These are phyloP conservation scores for Aciculoconidium aculeatum DNA, from an alignment of 805 yeast species.

Conservation along the genomic window DNA sequence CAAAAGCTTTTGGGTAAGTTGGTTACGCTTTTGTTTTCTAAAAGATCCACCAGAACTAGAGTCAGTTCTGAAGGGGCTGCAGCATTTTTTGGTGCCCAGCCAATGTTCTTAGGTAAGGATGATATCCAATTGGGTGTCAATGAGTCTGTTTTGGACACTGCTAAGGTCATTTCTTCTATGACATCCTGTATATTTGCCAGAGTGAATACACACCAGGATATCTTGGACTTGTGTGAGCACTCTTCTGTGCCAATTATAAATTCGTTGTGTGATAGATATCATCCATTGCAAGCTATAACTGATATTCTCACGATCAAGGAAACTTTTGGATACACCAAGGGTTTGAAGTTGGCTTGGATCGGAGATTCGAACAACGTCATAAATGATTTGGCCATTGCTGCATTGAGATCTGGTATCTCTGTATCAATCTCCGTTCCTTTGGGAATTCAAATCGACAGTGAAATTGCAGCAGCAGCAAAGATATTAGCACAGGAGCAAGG, in stretches of 20 bases:
- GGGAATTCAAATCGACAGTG: constrained; percentile 57
- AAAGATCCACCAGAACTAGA: constrained; percentile 93
- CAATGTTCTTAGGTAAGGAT: constrained; percentile 93
- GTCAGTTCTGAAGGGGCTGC: constrained; percentile 94
- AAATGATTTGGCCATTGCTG: constrained; percentile 86
- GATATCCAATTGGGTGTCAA: constrained; percentile 96
- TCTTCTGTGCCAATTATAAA: constrained; percentile 90
- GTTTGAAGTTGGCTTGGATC: constrained; percentile 84
- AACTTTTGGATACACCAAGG: constrained; percentile 51
- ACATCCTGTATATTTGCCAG: constrained; percentile 96
- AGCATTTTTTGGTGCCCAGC: constrained; percentile 87
- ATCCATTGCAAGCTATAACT: constrained; percentile 93
- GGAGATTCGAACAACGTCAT: constrained; percentile 97
- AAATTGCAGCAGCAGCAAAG: constrained; percentile 49
- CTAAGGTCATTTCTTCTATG: constrained; percentile 90
- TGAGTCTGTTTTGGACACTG: constrained; percentile 83
- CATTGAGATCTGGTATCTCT: constrained; percentile 75
- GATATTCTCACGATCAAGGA: constrained; percentile 86
- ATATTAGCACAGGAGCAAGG: constrained; percentile 46
- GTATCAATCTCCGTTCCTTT: constrained; percentile 81
- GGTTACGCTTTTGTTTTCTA: constrained; percentile 77
- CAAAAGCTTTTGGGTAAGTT: constrained; percentile 71
- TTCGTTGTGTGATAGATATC: constrained; percentile 87
- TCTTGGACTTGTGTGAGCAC: constrained; percentile 67
- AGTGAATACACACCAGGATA: constrained; percentile 80